Evolutionary conservation across 305 asterid genomes (phyloP), one percentile per base, ranked within the genome.

Genomic region (Petunia hybrid): DNA sequence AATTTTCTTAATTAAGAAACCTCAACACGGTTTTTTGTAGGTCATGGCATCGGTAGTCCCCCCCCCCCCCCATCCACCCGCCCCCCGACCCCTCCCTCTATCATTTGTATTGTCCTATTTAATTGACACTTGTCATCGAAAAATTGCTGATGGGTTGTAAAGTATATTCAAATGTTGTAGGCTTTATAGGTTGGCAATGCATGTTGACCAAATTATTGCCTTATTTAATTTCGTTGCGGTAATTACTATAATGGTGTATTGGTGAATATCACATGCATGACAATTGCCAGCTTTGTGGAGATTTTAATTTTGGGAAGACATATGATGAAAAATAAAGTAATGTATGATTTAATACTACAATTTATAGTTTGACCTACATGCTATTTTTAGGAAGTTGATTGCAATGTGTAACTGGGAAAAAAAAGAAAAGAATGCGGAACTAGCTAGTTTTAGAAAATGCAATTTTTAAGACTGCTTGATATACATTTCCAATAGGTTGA

Each of bases 251-350:
- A 35, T 46, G 62, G 61, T 6, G 77, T 71, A 71, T 71, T 71
- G 46, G 61, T 71, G 41, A 48, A 8, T 3, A n/a, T 87, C 92
- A 89, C 92, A 89, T 87, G 91, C 85, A 85, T 83, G 79, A 1
- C 60, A 79, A 51, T 46, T 59, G 86, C 86, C 86, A 81, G 81
- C 84, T 22, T 22, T 22, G 31, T 22, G 79, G 84, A 83, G 81
- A 84, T 68, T 35, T 40, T 71, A 69, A 5, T 46, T 71, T 48
- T 71, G 13, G 62, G 43, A 71, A 48, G 9, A 48, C 45, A 46
- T 71, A 35, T 12, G 5, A 12, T 71, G 40, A 53, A 4, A 31
- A 22, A 70, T 5, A 70, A 71, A 71, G 22, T 6, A 71, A 68
- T 45, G 10, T 45, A 45, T 10, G 42, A 9, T 45, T 45, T 46